phyloP scores from a whole-genome alignment of 805 yeast genomes.

The Ogataea allantospora region DNA sequence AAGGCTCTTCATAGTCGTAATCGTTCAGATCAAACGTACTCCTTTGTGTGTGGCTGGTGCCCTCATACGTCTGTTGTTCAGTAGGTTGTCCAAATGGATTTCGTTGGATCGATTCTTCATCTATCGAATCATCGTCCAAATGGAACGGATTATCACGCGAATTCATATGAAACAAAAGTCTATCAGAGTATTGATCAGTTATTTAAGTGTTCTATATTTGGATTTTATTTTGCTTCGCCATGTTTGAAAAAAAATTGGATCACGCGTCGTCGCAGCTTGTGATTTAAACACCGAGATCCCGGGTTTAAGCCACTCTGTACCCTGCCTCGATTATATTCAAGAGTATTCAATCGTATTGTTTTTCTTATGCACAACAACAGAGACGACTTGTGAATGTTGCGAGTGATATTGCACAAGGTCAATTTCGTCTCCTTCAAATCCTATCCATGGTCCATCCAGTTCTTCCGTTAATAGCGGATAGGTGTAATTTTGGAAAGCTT shows the following conservation, averaged over 20 bases:
- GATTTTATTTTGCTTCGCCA: slow-evolving; percentile 7
- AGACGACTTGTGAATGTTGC: slow-evolving; percentile 12
- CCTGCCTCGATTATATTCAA: slow-evolving; percentile 4
- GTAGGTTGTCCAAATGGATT: slow-evolving; percentile 5
- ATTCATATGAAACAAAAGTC: neutral
- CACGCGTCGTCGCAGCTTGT: slow-evolving; percentile 8
- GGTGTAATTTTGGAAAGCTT: slow-evolving; percentile 47
- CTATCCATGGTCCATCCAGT: slow-evolving; percentile 56
- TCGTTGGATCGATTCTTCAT: neutral
- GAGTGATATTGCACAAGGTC: slow-evolving; percentile 37
- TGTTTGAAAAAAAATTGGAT: slow-evolving; percentile 6
- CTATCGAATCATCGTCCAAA: slow-evolving; percentile 16
- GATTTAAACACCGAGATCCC: slow-evolving; percentile 3
- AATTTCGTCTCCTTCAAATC: slow-evolving; percentile 51
- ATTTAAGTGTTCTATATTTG: slow-evolving; percentile 8
- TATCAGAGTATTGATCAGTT: neutral
- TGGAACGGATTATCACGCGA: slow-evolving; percentile 19
- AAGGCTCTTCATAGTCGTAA: slow-evolving; percentile 3
- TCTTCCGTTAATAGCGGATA: slow-evolving; percentile 48
- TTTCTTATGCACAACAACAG: slow-evolving; percentile 22
- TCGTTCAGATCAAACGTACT: slow-evolving; percentile 8
- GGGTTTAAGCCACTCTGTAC: slow-evolving; percentile 1
- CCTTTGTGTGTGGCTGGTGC: neutral
- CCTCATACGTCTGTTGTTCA: neutral
- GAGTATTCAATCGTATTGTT: slow-evolving; percentile 25